Conservation (phyloP, 2,329 filamentous ascomycete genomes). For the Phoma sp. region DNA sequence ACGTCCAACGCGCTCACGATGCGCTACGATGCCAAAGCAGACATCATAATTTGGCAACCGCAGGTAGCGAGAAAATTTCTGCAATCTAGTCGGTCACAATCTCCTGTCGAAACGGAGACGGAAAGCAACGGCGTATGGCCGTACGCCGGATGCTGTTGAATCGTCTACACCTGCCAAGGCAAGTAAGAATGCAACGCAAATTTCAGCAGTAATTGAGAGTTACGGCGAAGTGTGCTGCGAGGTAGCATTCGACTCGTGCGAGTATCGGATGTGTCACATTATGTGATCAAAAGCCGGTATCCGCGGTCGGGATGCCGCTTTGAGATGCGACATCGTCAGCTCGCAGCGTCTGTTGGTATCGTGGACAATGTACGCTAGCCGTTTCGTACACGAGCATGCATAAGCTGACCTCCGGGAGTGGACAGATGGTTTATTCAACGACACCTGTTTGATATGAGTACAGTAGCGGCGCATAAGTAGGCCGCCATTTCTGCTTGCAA, state of each 20-base stretch:
- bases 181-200: conserved; percentile 25
- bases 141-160: conserved; percentile 4
- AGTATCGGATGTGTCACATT: conserved; percentile 34
- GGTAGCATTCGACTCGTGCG: conserved; percentile 11
- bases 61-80: conserved; percentile 11
- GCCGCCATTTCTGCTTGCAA: background rate
- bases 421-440: conserved; percentile 5
- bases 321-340: conserved; percentile 29
- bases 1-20: background rate
- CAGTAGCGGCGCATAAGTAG: background rate
- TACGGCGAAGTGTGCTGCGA: background rate
- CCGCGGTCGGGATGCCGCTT: conserved; percentile 36
- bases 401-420: conserved; percentile 11
- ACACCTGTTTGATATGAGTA: conserved; percentile 1
- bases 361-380: conserved; percentile 13
- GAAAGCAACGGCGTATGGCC: conserved; percentile 14
- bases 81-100: conserved; percentile 6
- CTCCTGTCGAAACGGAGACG: background rate
- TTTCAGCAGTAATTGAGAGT: conserved; percentile 9
- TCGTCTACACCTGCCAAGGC: conserved; percentile 23
- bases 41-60: background rate
- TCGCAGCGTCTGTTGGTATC: conserved; percentile 18
- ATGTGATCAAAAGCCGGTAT: conserved; percentile 29
- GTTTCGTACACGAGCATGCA: conserved; percentile 14
- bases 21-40: background rate